Evolutionary conservation across 2,329 filamentous ascomycete genomes (phyloP).

Genomic region (Samsoniella hepiali): DNA sequence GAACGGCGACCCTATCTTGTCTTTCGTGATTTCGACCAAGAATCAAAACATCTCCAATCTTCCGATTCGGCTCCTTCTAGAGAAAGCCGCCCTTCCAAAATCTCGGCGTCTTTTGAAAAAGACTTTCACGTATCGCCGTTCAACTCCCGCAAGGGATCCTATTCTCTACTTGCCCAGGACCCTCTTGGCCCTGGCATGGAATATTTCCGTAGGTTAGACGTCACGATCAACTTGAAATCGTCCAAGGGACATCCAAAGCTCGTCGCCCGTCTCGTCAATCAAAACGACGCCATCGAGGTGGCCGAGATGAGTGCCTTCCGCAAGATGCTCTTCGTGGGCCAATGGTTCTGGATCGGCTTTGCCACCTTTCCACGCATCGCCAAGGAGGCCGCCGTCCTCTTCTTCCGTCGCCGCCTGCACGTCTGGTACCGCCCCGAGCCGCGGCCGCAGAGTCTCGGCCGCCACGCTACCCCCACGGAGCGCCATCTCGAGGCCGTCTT

Average conservation of each 20-base stretch:
- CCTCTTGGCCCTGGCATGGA: constrained; percentile 38
- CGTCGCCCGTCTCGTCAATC: constrained; percentile 57
- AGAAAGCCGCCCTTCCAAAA: constrained; percentile 25
- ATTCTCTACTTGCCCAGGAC: constrained; percentile 49
- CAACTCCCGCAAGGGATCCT: constrained; percentile 58
- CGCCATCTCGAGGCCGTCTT: constrained; percentile 44
- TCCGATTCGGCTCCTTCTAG: constrained; percentile 4
- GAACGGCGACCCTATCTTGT: constrained; percentile 52
- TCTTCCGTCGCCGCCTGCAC: constrained; percentile 54
- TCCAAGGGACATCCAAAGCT: constrained; percentile 60
- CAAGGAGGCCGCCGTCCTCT: constrained; percentile 56
- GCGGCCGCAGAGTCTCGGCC: constrained; percentile 50
- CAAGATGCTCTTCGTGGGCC: constrained; percentile 45
- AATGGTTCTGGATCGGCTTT: constrained; percentile 67
- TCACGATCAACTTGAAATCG: constrained; percentile 58
- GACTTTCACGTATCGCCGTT: constrained; percentile 77
- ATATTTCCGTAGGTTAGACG: constrained; percentile 46
- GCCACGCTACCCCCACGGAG: constrained; percentile 51
- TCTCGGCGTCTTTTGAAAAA: constrained; percentile 55
- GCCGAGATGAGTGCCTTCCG: constrained; percentile 39
- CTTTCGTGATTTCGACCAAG: constrained; percentile 27
- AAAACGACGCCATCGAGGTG: constrained; percentile 49
- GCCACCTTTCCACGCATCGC: constrained; percentile 64
- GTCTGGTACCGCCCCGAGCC: constrained; percentile 67
- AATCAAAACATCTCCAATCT: constrained; percentile 18